These are phyloP conservation scores for Cerioporus squamosus DNA, from an alignment of 1,284 basidiomycete genomes.

Conservation along the genomic window DNA sequence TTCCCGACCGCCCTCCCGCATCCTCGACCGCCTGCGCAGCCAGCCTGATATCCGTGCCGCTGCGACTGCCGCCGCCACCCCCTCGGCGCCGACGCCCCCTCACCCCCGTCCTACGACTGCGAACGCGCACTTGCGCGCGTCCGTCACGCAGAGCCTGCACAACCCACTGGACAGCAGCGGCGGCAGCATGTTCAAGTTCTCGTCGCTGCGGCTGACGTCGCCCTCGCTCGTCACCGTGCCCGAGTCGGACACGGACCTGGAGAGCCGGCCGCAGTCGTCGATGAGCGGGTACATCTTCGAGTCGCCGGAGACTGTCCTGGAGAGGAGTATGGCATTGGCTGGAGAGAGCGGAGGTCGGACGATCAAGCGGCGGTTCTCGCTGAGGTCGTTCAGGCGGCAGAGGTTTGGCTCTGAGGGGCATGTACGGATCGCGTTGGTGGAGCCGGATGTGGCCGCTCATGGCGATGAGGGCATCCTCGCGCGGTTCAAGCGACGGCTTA, in stretches of 20 bases:
- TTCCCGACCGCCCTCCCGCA: neutral
- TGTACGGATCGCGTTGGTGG: neutral
- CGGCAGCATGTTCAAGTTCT: neutral
- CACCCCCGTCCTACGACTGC: constrained; percentile 1
- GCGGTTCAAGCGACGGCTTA: constrained; percentile 3
- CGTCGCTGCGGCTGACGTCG: neutral
- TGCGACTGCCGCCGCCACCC: neutral
- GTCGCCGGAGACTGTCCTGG: neutral
- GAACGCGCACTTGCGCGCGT: constrained; percentile 4
- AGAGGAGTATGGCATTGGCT: neutral
- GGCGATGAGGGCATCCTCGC: constrained; percentile 1
- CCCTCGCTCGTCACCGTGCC: constrained; percentile 15
- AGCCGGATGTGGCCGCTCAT: neutral
- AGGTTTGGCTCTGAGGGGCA: constrained; percentile 4
- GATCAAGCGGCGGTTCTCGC: constrained; percentile 1
- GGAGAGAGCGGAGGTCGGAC: neutral
- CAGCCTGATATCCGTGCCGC: constrained; percentile 2
- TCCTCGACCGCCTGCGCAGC: constrained; percentile 5
- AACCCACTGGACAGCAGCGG: no score
- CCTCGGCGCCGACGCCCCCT: neutral
- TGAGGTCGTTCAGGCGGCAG: constrained; percentile 1
- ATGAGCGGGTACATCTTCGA: constrained; percentile 3
- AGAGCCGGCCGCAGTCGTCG: constrained; percentile 5
- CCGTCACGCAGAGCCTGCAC: constrained; percentile 4
- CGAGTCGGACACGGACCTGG: constrained; percentile 1